A percentile compares a stretch with the other conserved stretches of the same genome.
Evolutionary conservation across 129 eudicot genomes (phyloP).

Genomic region (Erigeron canadensis): DNA sequence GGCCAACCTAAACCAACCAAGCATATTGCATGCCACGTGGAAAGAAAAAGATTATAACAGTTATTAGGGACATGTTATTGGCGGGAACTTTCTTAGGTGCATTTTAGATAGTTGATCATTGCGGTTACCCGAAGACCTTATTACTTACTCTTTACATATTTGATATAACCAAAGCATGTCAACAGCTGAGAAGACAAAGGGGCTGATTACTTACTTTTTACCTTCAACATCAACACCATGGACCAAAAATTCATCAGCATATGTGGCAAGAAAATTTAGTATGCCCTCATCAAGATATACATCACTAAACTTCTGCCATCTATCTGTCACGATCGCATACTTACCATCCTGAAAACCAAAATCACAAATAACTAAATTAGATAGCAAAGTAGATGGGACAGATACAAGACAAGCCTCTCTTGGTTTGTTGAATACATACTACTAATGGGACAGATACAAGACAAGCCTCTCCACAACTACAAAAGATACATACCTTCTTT

Average conservation of each 20-base stretch:
- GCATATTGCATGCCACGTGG: too few species aligned
- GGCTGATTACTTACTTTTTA: constrained; percentile 61
- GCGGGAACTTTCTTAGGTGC: not conserved
- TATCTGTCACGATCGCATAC: constrained; percentile 89
- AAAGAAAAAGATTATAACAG: too few species aligned
- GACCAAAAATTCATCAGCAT: constrained; percentile 92
- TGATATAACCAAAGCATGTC: constrained; percentile 11
- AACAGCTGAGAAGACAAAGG: not conserved
- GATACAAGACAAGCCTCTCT: too few species aligned
- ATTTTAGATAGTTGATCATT: not conserved
- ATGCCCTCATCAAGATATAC: constrained; percentile 65
- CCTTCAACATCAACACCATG: constrained; percentile 99
- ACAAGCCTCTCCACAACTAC: too few species aligned
- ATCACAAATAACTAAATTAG: constrained; percentile 19
- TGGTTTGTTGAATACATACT: too few species aligned
- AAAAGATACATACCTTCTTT: constrained; percentile 62
- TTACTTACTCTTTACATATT: not conserved
- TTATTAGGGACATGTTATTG: not conserved
- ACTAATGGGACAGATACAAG: too few species aligned
- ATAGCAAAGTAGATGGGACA: not conserved
- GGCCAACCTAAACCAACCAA: too few species aligned
- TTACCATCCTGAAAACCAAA: constrained; percentile 59
- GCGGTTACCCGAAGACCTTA: not conserved
- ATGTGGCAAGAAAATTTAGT: constrained; percentile 63
- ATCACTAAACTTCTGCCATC: constrained; percentile 98